phyloP scores from a whole-genome alignment of 257 asterid species.

The Perilla frutescens region DNA sequence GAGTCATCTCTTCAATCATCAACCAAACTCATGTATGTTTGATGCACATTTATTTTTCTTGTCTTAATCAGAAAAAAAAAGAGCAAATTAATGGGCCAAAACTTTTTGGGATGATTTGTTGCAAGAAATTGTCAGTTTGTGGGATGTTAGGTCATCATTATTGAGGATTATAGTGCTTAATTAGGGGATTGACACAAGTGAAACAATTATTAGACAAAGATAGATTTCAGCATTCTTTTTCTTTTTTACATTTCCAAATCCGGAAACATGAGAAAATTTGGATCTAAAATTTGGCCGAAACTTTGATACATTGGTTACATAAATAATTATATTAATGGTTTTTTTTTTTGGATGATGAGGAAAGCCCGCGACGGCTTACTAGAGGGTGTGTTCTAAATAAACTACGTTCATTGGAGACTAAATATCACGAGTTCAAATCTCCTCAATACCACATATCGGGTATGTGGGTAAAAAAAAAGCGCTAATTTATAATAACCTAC shows the following conservation, averaged over 20 bases:
- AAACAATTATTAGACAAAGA: neutral
- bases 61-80: conserved; percentile 39
- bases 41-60: conserved; percentile 22
- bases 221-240: neutral
- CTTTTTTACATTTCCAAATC: neutral
- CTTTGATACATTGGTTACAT: too few relatives aligned
- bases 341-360: too few relatives aligned
- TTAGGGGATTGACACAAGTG: conserved; percentile 14
- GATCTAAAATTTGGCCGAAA: too few relatives aligned
- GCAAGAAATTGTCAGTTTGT: conserved; percentile 25
- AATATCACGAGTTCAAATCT: too few relatives aligned
- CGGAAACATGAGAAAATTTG: neutral
- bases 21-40: conserved; percentile 8
- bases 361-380: too few relatives aligned
- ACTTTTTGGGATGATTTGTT: conserved; percentile 3
- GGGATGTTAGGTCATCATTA: conserved; percentile 4
- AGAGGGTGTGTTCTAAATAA: too few relatives aligned
- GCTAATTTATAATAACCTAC: too few relatives aligned
- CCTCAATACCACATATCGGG: too few relatives aligned
- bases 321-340: too few relatives aligned
- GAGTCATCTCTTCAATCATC: conserved; percentile 55
- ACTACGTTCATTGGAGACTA: too few relatives aligned
- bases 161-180: neutral
- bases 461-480: too few relatives aligned
- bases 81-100: neutral